These are phyloP conservation scores for Catunica adiposa DNA, from an alignment of 2,329 filamentous ascomycete genomes.

Conservation along the genomic window DNA sequence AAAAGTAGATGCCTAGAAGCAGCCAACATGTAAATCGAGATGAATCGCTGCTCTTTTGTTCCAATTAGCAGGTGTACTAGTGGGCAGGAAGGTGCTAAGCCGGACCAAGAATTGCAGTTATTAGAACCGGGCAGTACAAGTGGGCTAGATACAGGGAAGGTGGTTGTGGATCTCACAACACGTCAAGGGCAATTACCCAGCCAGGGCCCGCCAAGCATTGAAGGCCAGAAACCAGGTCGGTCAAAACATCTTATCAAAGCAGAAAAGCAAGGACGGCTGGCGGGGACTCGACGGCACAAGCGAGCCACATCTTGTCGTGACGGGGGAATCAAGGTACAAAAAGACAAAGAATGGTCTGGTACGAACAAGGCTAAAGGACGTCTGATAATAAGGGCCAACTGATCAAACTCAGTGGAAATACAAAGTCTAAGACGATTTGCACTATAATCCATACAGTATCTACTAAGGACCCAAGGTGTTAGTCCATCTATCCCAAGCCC, in stretches of 20 bases:
- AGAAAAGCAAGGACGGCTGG: background rate
- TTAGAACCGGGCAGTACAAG: background rate
- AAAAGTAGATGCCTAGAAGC: too few relatives aligned
- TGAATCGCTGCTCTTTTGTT: too few relatives aligned
- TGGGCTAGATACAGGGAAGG: background rate
- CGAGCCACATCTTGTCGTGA: background rate
- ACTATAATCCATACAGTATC: too few relatives aligned
- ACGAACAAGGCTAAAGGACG: too few relatives aligned
- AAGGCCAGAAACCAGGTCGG: background rate
- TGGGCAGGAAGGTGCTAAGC: background rate
- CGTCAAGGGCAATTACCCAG: background rate
- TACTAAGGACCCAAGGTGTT: too few relatives aligned
- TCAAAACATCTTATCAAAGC: background rate
- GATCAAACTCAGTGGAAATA: too few relatives aligned
- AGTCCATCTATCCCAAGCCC: too few relatives aligned
- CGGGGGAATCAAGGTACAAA: too few relatives aligned
- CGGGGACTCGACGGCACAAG: background rate
- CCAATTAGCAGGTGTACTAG: background rate
- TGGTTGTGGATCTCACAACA: background rate
- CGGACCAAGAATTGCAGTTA: background rate
- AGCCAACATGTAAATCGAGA: too few relatives aligned
- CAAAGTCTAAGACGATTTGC: too few relatives aligned
- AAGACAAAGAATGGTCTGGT: too few relatives aligned
- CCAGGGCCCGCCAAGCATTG: background rate
- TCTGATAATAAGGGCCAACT: too few relatives aligned